Conservation (phyloP, 257 asterid genomes). For the Fraxinus anomala region DNA sequence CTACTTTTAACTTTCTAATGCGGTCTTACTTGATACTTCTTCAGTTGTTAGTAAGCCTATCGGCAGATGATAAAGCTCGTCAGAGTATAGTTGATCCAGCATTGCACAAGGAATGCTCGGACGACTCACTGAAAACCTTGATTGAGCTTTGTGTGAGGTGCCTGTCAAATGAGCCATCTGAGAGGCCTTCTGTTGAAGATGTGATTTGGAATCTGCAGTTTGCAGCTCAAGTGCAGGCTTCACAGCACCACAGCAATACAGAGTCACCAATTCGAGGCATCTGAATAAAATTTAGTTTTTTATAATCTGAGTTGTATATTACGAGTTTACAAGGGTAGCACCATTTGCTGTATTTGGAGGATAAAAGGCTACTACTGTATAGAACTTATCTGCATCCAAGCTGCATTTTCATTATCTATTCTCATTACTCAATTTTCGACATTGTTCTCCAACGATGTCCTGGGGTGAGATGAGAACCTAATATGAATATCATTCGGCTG, state of each 20-base stretch:
- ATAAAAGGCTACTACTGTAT: neutral
- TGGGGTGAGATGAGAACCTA: too few relatives aligned
- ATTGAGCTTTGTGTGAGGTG: conserved; percentile 73
- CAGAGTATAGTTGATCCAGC: conserved; percentile 68
- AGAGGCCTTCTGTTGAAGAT: conserved; percentile 81
- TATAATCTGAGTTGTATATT: neutral
- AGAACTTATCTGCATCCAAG: neutral
- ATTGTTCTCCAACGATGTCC: neutral
- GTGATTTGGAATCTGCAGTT: conserved; percentile 85
- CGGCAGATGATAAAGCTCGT: conserved; percentile 49
- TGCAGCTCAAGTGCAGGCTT: conserved; percentile 85
- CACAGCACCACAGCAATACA: conserved; percentile 46
- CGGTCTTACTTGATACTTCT: neutral
- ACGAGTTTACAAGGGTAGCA: too few relatives aligned
- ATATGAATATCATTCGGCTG: too few relatives aligned
- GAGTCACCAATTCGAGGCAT: conserved; percentile 46
- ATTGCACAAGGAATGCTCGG: conserved; percentile 69
- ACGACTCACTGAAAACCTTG: conserved; percentile 63
- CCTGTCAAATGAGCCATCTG: conserved; percentile 45
- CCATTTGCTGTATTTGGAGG: too few relatives aligned
- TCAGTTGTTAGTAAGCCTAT: conserved; percentile 64
- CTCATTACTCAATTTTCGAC: neutral
- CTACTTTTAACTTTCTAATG: neutral
- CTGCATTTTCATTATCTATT: neutral
- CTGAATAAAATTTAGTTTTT: conserved; percentile 12